Evolutionary conservation across 257 asterid genomes (phyloP).

Genomic region (Capsicum pubescens): DNA sequence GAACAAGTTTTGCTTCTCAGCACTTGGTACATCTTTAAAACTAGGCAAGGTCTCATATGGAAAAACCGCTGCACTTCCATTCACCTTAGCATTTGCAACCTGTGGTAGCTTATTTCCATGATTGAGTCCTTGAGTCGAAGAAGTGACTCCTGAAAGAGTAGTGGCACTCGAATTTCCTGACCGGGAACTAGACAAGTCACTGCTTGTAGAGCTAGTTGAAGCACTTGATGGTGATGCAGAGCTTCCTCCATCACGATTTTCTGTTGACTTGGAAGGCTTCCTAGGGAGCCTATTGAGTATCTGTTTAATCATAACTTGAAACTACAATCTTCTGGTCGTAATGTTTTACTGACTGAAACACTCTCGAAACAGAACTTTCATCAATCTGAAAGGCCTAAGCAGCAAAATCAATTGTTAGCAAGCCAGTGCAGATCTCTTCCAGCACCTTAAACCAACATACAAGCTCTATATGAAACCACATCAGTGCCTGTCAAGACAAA

Average conservation of each 20-base stretch:
- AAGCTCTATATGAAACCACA: conserved; percentile 32
- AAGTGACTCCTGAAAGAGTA: conserved; percentile 40
- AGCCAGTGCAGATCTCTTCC: conserved; percentile 32
- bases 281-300: conserved; percentile 75
- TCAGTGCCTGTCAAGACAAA: conserved; percentile 31
- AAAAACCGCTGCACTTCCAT: conserved; percentile 49
- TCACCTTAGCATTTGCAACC: conserved; percentile 37
- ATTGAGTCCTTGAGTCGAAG: conserved; percentile 36
- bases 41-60: conserved; percentile 62
- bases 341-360: conserved; percentile 26
- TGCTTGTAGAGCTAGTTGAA: conserved; percentile 52
- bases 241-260: conserved; percentile 68
- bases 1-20: conserved; percentile 63
- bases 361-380: neutral
- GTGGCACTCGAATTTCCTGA: conserved; percentile 44
- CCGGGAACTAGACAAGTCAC: conserved; percentile 36
- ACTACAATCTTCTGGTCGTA: conserved; percentile 34
- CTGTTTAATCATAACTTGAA: conserved; percentile 64
- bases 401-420: conserved; percentile 27
- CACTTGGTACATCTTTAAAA: conserved; percentile 62
- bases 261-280: conserved; percentile 65
- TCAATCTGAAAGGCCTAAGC: conserved; percentile 32
- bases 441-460: conserved; percentile 35
- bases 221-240: conserved; percentile 49
- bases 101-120: conserved; percentile 46